Conservation (phyloP, 2,329 filamentous ascomycete genomes). For the Paecilomyces fulvus region DNA sequence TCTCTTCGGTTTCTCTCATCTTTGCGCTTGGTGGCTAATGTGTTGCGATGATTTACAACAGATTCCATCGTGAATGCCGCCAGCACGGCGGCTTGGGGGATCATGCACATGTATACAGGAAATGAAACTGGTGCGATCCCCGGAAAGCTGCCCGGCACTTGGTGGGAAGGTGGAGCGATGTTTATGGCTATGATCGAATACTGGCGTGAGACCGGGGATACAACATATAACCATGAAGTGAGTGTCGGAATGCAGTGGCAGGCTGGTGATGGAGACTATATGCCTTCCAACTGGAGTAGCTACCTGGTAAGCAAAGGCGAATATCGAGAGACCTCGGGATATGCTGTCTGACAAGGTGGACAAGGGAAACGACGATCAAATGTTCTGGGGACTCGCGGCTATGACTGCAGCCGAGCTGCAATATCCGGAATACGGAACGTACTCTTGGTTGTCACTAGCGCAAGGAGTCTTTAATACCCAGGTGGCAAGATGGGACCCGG, state of each 20-base stretch:
- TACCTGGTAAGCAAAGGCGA: slow-evolving; percentile 20
- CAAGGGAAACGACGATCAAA: slow-evolving; percentile 49
- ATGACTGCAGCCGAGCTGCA: slow-evolving; percentile 70
- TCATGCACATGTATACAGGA: slow-evolving; percentile 30
- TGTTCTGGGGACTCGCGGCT: slow-evolving; percentile 78
- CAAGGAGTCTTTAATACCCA: slow-evolving; percentile 78
- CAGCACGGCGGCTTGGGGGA: slow-evolving; percentile 28
- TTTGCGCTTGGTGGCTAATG: background rate
- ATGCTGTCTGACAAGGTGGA: background rate
- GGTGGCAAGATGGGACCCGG: slow-evolving; percentile 59
- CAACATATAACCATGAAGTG: slow-evolving; percentile 60
- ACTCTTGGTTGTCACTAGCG: slow-evolving; percentile 68
- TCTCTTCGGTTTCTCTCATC: background rate
- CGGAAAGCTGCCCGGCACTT: slow-evolving; percentile 30
- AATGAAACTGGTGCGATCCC: slow-evolving; percentile 30
- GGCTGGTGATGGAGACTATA: slow-evolving; percentile 66
- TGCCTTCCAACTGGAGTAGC: slow-evolving; percentile 52
- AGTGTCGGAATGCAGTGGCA: slow-evolving; percentile 65
- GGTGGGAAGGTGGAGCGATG: slow-evolving; percentile 68
- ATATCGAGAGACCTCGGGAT: background rate
- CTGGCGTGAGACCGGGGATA: slow-evolving; percentile 73
- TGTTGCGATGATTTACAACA: background rate
- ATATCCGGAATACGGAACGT: slow-evolving; percentile 59
- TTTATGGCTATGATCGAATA: slow-evolving; percentile 66
- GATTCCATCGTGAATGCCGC: slow-evolving; percentile 26